Base-by-base conservation (phyloP, 768 basidiomycete species). In the Suillus plorans region DNA sequence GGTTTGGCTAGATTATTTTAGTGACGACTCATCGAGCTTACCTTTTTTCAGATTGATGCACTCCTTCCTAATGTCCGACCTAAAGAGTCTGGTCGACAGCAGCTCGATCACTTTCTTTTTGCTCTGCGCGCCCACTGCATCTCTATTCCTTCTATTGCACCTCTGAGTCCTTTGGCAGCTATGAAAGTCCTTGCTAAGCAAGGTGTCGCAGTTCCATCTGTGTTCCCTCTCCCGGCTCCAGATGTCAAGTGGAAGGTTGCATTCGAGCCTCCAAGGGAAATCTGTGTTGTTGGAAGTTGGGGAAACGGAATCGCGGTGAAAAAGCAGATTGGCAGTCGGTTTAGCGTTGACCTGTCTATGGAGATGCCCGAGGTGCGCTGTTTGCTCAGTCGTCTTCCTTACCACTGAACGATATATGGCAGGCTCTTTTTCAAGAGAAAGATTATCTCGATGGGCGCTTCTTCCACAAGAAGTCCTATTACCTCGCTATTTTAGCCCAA, bases 391-490 rank as follows among this genome's bases (percentile, higher is more conserved):
- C 58, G 22, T 25, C n/a, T 34, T 36, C 18, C 62, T 9, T 12
- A 18, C 57, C 62, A 12, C 56, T 61, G 60, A 64, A 63, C 61
- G 62, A 58, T 16, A 18, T 39, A 22, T 16, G 41, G 5, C 63
- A 92, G 91, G 74, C 69, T 56, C 80, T 97, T n/a, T 96, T 99
- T 71, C 94, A 97, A 79, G 94, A 96, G 71, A 99, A 99, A 73
- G 96, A 99, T 72, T 93, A 94, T 68, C 80, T 95, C 64, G 90
- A 95, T 72, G 85, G 88, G 9, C 86, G 97, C 13, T 95, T 91
- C 74, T 96, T 97, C 73, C 91, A 96, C 73, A 99, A 99, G 73
- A 84, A 93, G 45, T 89, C 94, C 0, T 95, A 91, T 73, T 99
- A 94, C 76, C 84, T 98, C 22, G 90, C 95, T 8, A 85, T 85